A percentile compares a stretch with the other conserved stretches of the same genome.
Evolutionary conservation across 371 early-diverging fungal species (phyloP).

Genomic region (Mortierella sp.): DNA sequence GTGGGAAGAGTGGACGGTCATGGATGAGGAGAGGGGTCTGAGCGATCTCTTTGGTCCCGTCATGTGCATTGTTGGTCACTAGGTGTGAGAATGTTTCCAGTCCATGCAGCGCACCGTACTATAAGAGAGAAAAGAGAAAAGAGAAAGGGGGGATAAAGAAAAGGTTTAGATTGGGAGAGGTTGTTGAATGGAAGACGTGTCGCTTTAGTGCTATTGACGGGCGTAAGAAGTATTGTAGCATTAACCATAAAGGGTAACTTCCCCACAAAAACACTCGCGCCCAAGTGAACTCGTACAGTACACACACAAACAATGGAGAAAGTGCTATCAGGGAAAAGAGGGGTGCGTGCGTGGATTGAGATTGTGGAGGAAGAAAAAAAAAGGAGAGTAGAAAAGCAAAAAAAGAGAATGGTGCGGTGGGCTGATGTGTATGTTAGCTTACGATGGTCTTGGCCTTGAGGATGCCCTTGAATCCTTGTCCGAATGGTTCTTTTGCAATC

Average conservation of each 20-base stretch:
- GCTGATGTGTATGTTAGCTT: slow-evolving; percentile 1
- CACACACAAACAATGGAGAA: background rate
- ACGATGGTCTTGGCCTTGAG: slow-evolving; percentile 43
- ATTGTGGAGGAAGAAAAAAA: background rate
- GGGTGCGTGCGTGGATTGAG: slow-evolving; percentile 7
- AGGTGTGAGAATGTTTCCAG: slow-evolving; percentile 83
- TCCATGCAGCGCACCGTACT: slow-evolving; percentile 82
- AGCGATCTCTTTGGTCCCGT: slow-evolving; percentile 29
- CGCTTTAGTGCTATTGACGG: background rate
- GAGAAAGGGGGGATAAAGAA: background rate
- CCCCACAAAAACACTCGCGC: background rate
- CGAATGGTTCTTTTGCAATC: slow-evolving; percentile 15
- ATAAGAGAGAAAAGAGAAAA: background rate
- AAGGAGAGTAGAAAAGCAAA: background rate
- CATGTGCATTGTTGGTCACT: slow-evolving; percentile 55
- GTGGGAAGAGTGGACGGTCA: slow-evolving; percentile 74
- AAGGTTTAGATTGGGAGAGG: background rate
- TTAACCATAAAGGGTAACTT: slow-evolving; percentile 2
- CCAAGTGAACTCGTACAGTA: background rate
- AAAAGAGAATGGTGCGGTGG: background rate
- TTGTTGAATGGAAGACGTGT: background rate
- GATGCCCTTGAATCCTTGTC: slow-evolving; percentile 18
- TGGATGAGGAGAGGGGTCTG: slow-evolving; percentile 68
- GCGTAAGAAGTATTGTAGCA: no score
- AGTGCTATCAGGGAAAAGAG: background rate